phyloP scores from a whole-genome alignment of 129 eudicot species.

The Silybum marianum region DNA sequence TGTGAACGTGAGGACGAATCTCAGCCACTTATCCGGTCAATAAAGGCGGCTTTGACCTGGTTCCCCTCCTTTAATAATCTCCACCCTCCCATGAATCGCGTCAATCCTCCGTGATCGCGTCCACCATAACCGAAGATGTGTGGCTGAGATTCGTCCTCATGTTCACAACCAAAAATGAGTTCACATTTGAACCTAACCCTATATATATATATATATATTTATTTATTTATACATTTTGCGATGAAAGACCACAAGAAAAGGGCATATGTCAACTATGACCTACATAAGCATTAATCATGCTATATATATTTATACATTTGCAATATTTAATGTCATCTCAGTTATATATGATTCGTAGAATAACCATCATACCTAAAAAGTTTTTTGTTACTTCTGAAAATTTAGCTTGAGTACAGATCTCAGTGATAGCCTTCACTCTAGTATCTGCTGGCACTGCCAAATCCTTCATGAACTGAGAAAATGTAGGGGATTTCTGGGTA shows the following conservation, averaged over 20 bases:
- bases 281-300: constrained; percentile 9
- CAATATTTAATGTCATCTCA: neutral
- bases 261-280: neutral
- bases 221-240: neutral
- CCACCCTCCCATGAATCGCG: no score
- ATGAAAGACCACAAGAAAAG: neutral
- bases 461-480: constrained; percentile 85
- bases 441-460: constrained; percentile 59
- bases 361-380: constrained; percentile 58
- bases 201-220: no score
- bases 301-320: neutral
- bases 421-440: constrained; percentile 65
- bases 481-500: constrained; percentile 53
- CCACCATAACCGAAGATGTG: no score
- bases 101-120: no score
- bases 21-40: no score
- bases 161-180: no score
- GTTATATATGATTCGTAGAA: constrained; percentile 1
- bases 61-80: no score
- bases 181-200: no score
- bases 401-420: constrained; percentile 65
- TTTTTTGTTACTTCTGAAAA: constrained; percentile 73
- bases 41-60: no score
- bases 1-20: no score
- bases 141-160: no score